Evolutionary conservation across 2,329 filamentous ascomycete species (phyloP).

Genomic region (Chalara sp.): DNA sequence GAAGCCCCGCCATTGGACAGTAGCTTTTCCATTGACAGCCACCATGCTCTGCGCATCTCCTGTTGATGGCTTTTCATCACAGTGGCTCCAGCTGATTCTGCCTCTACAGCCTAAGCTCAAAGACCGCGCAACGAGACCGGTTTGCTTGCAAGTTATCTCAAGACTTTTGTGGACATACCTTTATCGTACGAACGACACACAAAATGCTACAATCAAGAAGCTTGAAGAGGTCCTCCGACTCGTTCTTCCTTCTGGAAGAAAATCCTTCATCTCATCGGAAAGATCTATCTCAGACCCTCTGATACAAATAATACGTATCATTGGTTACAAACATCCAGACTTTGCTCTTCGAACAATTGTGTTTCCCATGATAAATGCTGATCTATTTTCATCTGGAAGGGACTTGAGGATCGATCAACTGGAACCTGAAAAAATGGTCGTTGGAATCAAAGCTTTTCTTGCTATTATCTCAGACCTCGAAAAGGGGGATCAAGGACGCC

Average conservation of each 20-base stretch:
- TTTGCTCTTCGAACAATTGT: conserved; percentile 88
- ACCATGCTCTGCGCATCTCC: conserved; percentile 84
- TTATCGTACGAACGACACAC: conserved; percentile 71
- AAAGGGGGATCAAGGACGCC: conserved; percentile 67
- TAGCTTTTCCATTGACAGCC: conserved; percentile 81
- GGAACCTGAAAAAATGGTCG: conserved; percentile 94
- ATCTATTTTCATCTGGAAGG: conserved; percentile 63
- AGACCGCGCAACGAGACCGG: conserved; percentile 69
- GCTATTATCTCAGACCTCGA: conserved; percentile 91
- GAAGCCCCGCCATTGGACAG: conserved; percentile 88
- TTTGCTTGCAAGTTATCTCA: conserved; percentile 84
- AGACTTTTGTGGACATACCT: conserved; percentile 92
- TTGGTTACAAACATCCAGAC: conserved; percentile 89
- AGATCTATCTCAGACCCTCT: conserved; percentile 79
- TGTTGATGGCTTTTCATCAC: conserved; percentile 71
- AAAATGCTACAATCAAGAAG: conserved; percentile 63
- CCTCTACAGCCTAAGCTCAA: conserved; percentile 76
- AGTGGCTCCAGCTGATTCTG: conserved; percentile 80
- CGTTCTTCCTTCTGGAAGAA: conserved; percentile 73
- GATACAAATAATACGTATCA: conserved; percentile 88
- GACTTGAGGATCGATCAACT: conserved; percentile 75
- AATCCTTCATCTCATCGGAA: conserved; percentile 76
- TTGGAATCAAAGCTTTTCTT: conserved; percentile 90
- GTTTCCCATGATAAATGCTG: conserved; percentile 91
- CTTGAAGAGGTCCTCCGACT: conserved; percentile 85